Evolutionary conservation across 2,329 filamentous ascomycete genomes (phyloP), one percentile per base, ranked within the genome.

Genomic region (Dryadomyces quercivorus): DNA sequence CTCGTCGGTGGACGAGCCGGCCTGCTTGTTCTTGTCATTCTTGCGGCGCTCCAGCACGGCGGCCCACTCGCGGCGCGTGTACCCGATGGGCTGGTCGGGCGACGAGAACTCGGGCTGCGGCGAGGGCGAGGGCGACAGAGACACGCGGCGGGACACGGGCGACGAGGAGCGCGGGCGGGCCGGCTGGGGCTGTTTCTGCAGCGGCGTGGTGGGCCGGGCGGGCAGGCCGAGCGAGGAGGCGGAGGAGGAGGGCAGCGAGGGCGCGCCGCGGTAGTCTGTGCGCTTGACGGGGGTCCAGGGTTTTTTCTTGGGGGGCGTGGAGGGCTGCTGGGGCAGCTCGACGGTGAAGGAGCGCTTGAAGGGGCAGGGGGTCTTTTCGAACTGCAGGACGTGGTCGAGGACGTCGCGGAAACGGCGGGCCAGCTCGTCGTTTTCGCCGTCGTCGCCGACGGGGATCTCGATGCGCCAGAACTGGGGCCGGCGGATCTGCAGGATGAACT

Each of bases 381-480:
- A 95, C 59, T 86, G 83, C 48, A 95, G 73, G 15, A 95, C 81
- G 58, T 82, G 81, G 53, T 77, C 77, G 31, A 95, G 69, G 9
- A 88, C 84, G 12, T 72, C 72, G 63, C 87, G 87, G 59, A 95
- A 73, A 40, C 82, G 75, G 53, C 79, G 75, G 5, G 88, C 82
- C 60, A 80, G 78, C 46, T 73, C 70, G 59, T 77, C 74, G 59
- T 92, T 84, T 42, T 59, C 59, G 21, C 85, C 80, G 2, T 77
- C 71, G 0, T 79, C 79, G 40, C 75, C 74, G 16, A 81, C 77
- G 0, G 89, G 87, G 6, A 96, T 71, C 64, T 96, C 91, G 62
- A 96, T 93, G 59, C 91, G 83, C 77, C 93, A 95, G 67, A 93
- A 96, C 46, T 86, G 85, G 34, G 91, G 85, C 47, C 85, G 81